Conservation (phyloP, 805 yeast species). For the Trichomonascus vanleenenianus region DNA sequence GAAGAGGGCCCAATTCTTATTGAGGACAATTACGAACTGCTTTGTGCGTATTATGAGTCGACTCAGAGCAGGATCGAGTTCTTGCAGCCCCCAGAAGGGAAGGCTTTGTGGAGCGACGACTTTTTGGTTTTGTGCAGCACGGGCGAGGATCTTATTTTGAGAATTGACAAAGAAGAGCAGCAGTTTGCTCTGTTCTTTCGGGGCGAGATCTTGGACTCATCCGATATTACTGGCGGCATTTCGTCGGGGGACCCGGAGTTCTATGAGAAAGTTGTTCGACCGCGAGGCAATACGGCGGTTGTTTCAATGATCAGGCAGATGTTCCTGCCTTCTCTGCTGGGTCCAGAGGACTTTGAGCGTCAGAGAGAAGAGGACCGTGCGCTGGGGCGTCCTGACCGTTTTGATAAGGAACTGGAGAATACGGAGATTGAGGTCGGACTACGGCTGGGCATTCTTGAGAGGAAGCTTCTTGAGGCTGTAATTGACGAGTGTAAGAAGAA, state of each 20-base stretch:
- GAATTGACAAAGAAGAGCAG: slow-evolving; percentile 12
- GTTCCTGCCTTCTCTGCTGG: neutral
- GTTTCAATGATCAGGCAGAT: slow-evolving; percentile 1
- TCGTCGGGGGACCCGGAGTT: slow-evolving; percentile 1
- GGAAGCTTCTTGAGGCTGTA: neutral
- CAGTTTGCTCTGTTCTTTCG: slow-evolving; percentile 16
- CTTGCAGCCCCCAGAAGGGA: neutral
- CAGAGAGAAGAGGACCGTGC: too few species aligned
- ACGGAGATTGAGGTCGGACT: neutral
- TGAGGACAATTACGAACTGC: slow-evolving; percentile 18
- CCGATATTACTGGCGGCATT: slow-evolving; percentile 8
- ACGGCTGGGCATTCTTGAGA: neutral
- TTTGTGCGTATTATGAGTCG: slow-evolving; percentile 19
- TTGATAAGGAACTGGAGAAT: too few species aligned
- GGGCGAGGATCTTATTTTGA: slow-evolving; percentile 17
- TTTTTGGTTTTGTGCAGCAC: slow-evolving; percentile 21
- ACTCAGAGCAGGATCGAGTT: slow-evolving; percentile 11
- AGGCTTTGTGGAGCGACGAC: slow-evolving; percentile 17
- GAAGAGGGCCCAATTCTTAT: slow-evolving; percentile 6
- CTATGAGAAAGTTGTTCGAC: slow-evolving; percentile 3
- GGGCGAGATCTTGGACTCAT: slow-evolving; percentile 18
- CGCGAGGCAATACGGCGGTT: slow-evolving; percentile 3
- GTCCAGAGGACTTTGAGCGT: neutral
- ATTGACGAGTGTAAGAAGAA: neutral
- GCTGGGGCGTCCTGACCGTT: too few species aligned